Conservation (phyloP, 345 rosid species). For the Moricandia arvensis region DNA sequence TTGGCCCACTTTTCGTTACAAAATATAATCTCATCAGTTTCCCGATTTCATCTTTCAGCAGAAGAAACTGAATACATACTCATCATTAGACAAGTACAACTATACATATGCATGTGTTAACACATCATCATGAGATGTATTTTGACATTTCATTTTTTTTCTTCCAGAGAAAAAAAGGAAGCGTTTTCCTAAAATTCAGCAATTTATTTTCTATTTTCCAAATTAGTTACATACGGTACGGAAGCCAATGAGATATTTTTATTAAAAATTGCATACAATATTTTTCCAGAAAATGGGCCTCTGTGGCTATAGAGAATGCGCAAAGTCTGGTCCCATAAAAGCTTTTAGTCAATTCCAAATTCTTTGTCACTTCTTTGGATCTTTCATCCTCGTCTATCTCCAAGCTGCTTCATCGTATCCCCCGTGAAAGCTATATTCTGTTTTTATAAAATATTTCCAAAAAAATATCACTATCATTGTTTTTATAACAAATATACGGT, state of each 20-base stretch:
- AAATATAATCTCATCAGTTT: constrained; percentile 4
- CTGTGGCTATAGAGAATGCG: constrained; percentile 24
- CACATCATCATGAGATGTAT: constrained; percentile 32
- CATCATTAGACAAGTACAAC: constrained; percentile 27
- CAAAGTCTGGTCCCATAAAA: constrained; percentile 35
- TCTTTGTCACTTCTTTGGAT: constrained; percentile 38
- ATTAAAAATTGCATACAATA: constrained; percentile 24
- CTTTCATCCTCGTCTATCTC: constrained; percentile 64
- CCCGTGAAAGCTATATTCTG: constrained; percentile 56
- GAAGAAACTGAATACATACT: background rate
- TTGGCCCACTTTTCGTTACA: constrained; percentile 26
- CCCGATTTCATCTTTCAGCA: constrained; percentile 19
- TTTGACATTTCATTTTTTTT: constrained; percentile 31
- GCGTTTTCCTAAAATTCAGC: constrained; percentile 22
- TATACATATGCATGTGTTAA: constrained; percentile 22
- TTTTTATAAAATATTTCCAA: background rate
- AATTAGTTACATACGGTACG: constrained; percentile 35
- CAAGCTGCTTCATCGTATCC: constrained; percentile 52
- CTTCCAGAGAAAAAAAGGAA: background rate
- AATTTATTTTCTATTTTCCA: background rate
- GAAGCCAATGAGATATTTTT: constrained; percentile 22
- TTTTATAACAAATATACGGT: background rate
- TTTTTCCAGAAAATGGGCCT: constrained; percentile 3
- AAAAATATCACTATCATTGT: background rate
- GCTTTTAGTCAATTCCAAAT: constrained; percentile 26